Base-by-base conservation (phyloP, 2,329 filamentous ascomycete species). In the Talaromyces pinophilus region DNA sequence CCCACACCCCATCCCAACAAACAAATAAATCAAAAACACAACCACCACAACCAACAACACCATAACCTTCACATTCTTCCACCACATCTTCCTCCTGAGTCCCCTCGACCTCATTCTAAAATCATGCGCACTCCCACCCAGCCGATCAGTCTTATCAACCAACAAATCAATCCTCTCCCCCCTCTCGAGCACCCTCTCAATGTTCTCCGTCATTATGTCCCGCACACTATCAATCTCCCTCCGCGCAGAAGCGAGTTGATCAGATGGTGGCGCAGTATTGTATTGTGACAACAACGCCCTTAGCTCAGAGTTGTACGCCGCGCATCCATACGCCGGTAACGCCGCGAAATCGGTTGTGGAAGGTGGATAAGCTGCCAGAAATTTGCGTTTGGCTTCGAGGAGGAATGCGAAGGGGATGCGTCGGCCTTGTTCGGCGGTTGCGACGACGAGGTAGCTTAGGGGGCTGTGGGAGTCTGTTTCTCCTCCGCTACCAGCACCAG, bases 11-110 rank as follows among this genome's bases (percentile, higher is more conserved):
- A 91, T 88, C 0, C 90, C 90, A 25, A 92, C 84, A 71, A 92
- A 87, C 13, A 92, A 74, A 75, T 92, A 92, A 3, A 91, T 73
- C 78, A 92, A 79, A 73, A 92, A 91, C 8, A 92, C 77, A 25
- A 84, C 75, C 35, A 85, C 83, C 38, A 95, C 80, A 1, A 93
- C 92, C 54, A 97, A 75, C 72, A 99, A 79, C 6, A 87, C 89
- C 93, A 98, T 97, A 71, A 99, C 81, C 82, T 96, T 96, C 55
- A 96, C 86, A 78, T 99, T 98, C 88, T 98, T 98, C 94, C 94
- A 98, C 95, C 95, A 99, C 95, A 99, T 98, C 80, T 90, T 87
- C 75, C 96, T 86, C 82, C 95, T 91, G 72, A 99, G 79, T 0
- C 92, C 93, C 30, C 93, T 84, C 77, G 91, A 96, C 71, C 94